Base-by-base conservation (phyloP, 352 stramenopile genomes). In the Blastocystis sp. region DNA sequence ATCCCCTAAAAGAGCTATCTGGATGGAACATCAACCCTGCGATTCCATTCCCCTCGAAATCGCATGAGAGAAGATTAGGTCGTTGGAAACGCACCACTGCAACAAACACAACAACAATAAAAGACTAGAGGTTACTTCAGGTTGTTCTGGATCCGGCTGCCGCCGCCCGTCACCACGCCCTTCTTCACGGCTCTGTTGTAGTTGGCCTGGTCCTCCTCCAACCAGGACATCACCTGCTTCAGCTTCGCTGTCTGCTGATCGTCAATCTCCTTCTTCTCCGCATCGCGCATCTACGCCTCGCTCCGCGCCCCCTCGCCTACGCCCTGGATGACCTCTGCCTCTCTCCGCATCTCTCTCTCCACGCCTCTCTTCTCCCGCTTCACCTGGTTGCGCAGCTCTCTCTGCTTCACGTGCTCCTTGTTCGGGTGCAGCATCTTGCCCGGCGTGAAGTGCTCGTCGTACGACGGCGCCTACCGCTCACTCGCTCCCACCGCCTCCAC, bases 201-300 rank as follows among this genome's bases (percentile, higher is more conserved):
- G 38, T 59, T 61, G 10, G 66, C 66, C 45, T 84, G 59, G 48
- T 84, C 61, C 60, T 84, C 74, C 42, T 84, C 74, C 74, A 84
- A 42, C 74, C 74, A 84, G 1, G 52, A 54, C 74, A 84, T 84
- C 74, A 84, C 74, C 34, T 84, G 52, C 61, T 84, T 84, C 60
- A 84, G 45, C 57, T 84, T 84, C 1, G n/a, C 3, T 11, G 24
- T 54, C 54, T 84, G 74, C 54, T 84, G 74, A 11, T 84, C 74
- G 1, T 84, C 74, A 28, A 84, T 63, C 61, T 84, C 74, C 43
- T 59, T 11, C 40, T 63, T 66, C 61, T 84, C 74, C 10, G 45
- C 74, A 40, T 84, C 74, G n/a, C 60, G 52, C 40, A 84, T 70
- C 74, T 84, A 48, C 10, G 1, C 48, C 17, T 70, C 24, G 69